Conservation (phyloP, 2,329 filamentous ascomycete species). For the Fusarium fracticaudum region DNA sequence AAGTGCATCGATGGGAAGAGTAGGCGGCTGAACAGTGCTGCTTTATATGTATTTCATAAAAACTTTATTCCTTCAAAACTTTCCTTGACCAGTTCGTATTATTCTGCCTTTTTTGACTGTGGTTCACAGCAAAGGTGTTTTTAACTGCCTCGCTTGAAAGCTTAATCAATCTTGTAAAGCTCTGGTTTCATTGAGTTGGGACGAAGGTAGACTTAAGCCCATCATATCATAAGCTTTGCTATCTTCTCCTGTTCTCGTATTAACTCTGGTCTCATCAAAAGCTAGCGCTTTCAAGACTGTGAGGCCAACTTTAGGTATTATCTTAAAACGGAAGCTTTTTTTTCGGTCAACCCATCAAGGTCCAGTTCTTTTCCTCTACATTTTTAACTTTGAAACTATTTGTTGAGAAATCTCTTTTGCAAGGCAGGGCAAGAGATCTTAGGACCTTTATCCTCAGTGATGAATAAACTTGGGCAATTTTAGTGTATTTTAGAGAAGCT, state of each 20-base stretch:
- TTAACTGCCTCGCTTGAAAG: neutral
- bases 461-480: too few species aligned
- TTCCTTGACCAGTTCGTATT: neutral
- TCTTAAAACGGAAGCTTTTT: accelerated
- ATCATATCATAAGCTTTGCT: neutral
- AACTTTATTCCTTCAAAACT: neutral
- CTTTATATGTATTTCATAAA: too few species aligned
- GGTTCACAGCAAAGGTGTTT: neutral
- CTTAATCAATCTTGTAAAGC: neutral
- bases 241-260: too few species aligned
- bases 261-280: neutral
- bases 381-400: too few species aligned
- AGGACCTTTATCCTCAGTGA: too few species aligned
- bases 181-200: neutral
- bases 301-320: neutral
- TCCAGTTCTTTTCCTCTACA: neutral
- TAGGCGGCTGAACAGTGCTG: neutral
- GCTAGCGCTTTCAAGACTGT: accelerated
- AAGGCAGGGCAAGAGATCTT: too few species aligned
- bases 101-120: neutral
- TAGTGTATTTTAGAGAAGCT: too few species aligned
- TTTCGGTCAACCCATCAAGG: neutral
- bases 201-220: neutral
- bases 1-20: neutral
- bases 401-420: too few species aligned